Conservation (phyloP, 208 protist species). For the Trypanosoma avium region DNA sequence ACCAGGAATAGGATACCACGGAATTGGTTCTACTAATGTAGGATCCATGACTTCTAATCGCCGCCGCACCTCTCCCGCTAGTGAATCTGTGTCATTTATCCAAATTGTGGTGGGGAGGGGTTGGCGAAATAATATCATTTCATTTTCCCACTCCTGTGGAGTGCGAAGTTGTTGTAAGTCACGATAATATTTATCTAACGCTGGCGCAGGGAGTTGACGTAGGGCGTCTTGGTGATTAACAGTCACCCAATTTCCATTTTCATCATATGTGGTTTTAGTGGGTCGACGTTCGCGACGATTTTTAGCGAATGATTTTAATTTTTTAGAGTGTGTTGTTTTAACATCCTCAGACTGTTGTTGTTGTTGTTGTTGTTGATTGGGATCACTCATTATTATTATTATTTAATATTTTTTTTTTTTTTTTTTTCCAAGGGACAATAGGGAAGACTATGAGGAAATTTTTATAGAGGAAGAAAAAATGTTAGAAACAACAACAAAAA, state of each 20-base stretch:
- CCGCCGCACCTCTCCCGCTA: constrained; percentile 43
- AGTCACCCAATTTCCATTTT: constrained; percentile 70
- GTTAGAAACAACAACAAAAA: constrained; percentile 20
- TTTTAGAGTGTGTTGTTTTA: too few relatives aligned
- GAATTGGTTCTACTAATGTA: constrained; percentile 68
- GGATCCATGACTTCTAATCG: constrained; percentile 53
- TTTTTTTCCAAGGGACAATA: too few relatives aligned
- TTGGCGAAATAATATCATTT: constrained; percentile 72
- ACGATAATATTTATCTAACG: constrained; percentile 72
- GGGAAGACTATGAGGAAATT: constrained; percentile 10
- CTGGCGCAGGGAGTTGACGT: constrained; percentile 41
- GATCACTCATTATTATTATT: too few relatives aligned
- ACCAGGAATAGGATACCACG: constrained; percentile 75
- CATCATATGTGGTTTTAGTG: constrained; percentile 52
- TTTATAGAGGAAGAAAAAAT: constrained; percentile 8
- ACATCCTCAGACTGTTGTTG: constrained; percentile 30
- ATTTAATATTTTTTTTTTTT: too few relatives aligned
- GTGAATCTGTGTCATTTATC: constrained; percentile 83
- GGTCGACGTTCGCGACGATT: constrained; percentile 49
- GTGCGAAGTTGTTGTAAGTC: constrained; percentile 62
- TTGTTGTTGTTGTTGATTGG: constrained; percentile 2
- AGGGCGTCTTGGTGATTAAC: constrained; percentile 59
- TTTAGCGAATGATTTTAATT: constrained; percentile 72
- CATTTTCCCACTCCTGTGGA: constrained; percentile 41
- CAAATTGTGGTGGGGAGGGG: constrained; percentile 81